Conservation (phyloP, 495 filamentous ascomycete genomes). For the Aspergillus funiculosus region DNA sequence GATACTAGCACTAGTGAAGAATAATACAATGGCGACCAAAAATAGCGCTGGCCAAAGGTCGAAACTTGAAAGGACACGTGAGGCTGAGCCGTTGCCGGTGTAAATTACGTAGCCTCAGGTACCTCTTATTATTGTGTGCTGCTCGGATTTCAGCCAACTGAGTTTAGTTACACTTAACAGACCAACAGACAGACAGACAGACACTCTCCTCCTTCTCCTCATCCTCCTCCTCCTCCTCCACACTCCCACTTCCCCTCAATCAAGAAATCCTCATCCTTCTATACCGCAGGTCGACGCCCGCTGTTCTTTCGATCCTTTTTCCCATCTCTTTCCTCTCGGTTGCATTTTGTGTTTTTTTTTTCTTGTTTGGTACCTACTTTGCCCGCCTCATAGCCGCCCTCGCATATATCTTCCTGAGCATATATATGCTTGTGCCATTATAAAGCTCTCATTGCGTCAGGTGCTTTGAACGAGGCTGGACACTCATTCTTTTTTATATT, state of each 20-base stretch:
- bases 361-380: not conserved
- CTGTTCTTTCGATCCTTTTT: constrained; percentile 8
- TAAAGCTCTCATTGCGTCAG: constrained; percentile 2
- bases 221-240: constrained; percentile 5
- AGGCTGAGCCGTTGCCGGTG: constrained; percentile 20
- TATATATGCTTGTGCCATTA: constrained; percentile 3
- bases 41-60: constrained; percentile 21
- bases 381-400: constrained; percentile 23
- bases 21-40: constrained; percentile 19
- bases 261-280: constrained; percentile 1
- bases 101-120: constrained; percentile 28
- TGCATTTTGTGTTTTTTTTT: too few relatives aligned
- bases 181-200: not conserved
- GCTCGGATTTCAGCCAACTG: constrained; percentile 16
- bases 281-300: constrained; percentile 5
- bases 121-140: too few relatives aligned
- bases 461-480: constrained; percentile 8
- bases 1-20: too few relatives aligned
- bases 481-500: constrained; percentile 7
- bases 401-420: constrained; percentile 11
- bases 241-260: too few relatives aligned
- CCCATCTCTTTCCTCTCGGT: constrained; percentile 2
- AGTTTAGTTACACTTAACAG: too few relatives aligned
- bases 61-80: constrained; percentile 23
- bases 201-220: constrained; percentile 11